Conservation (phyloP, 2,329 filamentous ascomycete species). For the Alternaria panax region DNA sequence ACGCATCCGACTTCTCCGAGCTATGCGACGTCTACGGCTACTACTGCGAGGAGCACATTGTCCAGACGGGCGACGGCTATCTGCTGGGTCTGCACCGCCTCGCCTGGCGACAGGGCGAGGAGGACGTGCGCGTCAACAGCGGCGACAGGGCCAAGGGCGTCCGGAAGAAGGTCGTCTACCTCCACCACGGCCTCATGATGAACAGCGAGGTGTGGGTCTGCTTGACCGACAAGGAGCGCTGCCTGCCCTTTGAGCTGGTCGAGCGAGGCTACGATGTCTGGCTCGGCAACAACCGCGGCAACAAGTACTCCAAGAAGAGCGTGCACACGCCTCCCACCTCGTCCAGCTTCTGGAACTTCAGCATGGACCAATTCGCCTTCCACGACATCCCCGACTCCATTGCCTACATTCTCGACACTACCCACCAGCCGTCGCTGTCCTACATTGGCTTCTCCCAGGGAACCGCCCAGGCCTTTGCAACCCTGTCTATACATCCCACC, state of each 20-base stretch:
- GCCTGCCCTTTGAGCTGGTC: conserved; percentile 86
- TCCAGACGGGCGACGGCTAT: conserved; percentile 93
- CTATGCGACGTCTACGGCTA: conserved; percentile 93
- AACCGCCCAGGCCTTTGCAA: conserved; percentile 94
- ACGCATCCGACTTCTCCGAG: conserved; percentile 90
- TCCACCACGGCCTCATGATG: conserved; percentile 97
- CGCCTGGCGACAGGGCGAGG: conserved; percentile 82
- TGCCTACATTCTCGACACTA: conserved; percentile 85
- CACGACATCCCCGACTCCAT: conserved; percentile 97
- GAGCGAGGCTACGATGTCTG: conserved; percentile 96
- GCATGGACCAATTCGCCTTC: conserved; percentile 97
- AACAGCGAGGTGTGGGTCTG: conserved; percentile 99
- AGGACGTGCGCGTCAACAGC: conserved; percentile 77
- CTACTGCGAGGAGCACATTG: conserved; percentile 93
- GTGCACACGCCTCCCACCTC: conserved; percentile 77
- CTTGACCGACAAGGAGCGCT: conserved; percentile 83
- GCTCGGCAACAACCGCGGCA: conserved; percentile 96
- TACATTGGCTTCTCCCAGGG: conserved; percentile 98
- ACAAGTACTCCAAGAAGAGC: conserved; percentile 99
- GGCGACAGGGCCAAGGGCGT: conserved; percentile 63
- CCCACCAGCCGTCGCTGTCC: conserved; percentile 81
- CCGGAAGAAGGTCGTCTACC: conserved; percentile 86
- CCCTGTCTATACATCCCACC: conserved; percentile 87
- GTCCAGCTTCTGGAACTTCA: conserved; percentile 92
- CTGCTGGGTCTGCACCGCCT: conserved; percentile 88